Percentiles rank a stretch among this genome's conserved stretches.
phyloP scores from a whole-genome alignment of 2,329 filamentous ascomycete species.

The Fusarium sacchari region DNA sequence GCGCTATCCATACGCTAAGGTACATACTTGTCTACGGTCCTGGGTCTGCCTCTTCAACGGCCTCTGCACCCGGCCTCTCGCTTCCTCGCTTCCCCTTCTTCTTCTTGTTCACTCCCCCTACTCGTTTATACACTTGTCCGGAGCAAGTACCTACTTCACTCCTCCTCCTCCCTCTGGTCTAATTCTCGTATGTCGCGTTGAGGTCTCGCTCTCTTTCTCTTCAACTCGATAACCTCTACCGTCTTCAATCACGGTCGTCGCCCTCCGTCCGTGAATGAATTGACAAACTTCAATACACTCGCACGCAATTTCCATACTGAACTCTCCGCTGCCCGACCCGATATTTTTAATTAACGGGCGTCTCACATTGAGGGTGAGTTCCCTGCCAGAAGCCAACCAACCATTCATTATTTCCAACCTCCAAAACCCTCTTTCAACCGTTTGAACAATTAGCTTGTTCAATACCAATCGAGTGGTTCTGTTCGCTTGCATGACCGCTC shows the following conservation, averaged over 20 bases:
- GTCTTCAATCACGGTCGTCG: slow-evolving; percentile 22
- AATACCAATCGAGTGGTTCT: slow-evolving; percentile 11
- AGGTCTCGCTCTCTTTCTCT: slow-evolving; percentile 21
- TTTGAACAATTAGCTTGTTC: slow-evolving; percentile 10
- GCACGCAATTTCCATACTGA: neutral
- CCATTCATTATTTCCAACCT: slow-evolving; percentile 7
- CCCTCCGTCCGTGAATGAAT: slow-evolving; percentile 26
- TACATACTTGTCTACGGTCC: slow-evolving; percentile 4
- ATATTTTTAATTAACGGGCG: slow-evolving; percentile 21
- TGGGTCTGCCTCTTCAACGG: slow-evolving; percentile 41
- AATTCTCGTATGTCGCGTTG: slow-evolving; percentile 35
- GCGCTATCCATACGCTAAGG: slow-evolving; percentile 24
- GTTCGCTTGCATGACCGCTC: slow-evolving; percentile 14
- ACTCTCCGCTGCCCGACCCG: neutral
- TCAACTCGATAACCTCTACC: slow-evolving; percentile 5
- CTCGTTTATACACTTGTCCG: neutral
- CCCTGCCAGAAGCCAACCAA: neutral
- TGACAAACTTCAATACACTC: slow-evolving; percentile 4
- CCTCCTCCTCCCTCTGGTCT: neutral
- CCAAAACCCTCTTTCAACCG: slow-evolving; percentile 2
- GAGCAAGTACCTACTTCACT: neutral
- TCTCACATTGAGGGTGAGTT: slow-evolving; percentile 39
- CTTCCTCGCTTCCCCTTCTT: slow-evolving; percentile 22
- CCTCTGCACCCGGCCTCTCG: slow-evolving; percentile 37
- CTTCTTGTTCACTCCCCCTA: slow-evolving; percentile 12